Evolutionary conservation across 2,329 filamentous ascomycete species (phyloP).

Genomic region (Xylaria sp.): DNA sequence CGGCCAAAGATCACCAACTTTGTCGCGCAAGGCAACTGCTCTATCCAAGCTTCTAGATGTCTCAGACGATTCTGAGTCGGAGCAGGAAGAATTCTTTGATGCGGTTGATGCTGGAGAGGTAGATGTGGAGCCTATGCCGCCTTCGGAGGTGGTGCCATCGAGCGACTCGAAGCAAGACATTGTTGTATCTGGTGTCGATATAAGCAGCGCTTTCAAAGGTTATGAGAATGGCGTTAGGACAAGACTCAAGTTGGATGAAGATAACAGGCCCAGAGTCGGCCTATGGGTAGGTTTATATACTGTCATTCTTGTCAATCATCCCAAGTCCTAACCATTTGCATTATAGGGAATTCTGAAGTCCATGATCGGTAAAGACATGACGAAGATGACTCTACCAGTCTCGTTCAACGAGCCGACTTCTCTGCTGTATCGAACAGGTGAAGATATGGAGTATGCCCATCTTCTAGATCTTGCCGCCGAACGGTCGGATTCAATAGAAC

Average conservation of each 20-base stretch:
- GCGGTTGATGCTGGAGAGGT: slow-evolving; percentile 94
- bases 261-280: slow-evolving; percentile 92
- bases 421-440: slow-evolving; percentile 90
- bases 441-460: slow-evolving; percentile 98
- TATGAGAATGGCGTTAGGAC: slow-evolving; percentile 90
- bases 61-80: slow-evolving; percentile 79
- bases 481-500: slow-evolving; percentile 86
- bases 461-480: slow-evolving; percentile 90
- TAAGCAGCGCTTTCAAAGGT: slow-evolving; percentile 82
- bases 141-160: slow-evolving; percentile 54
- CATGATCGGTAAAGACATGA: slow-evolving; percentile 99
- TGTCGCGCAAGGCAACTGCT: slow-evolving; percentile 70
- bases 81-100: slow-evolving; percentile 96
- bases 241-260: slow-evolving; percentile 86
- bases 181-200: slow-evolving; percentile 66
- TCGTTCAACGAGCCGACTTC: slow-evolving; percentile 99
- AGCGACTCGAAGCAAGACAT: slow-evolving; percentile 59
- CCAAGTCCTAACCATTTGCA: slow-evolving; percentile 34
- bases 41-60: slow-evolving; percentile 78
- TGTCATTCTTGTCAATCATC: not conserved
- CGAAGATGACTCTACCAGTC: slow-evolving; percentile 97
- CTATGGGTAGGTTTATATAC: slow-evolving; percentile 78
- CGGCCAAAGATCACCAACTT: slow-evolving; percentile 56
- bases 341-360: slow-evolving; percentile 91
- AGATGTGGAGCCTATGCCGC: slow-evolving; percentile 76